Evolutionary conservation across 768 basidiomycete genomes (phyloP), one percentile per base, ranked within the genome.

Genomic region (Lactarius sanguifluus): DNA sequence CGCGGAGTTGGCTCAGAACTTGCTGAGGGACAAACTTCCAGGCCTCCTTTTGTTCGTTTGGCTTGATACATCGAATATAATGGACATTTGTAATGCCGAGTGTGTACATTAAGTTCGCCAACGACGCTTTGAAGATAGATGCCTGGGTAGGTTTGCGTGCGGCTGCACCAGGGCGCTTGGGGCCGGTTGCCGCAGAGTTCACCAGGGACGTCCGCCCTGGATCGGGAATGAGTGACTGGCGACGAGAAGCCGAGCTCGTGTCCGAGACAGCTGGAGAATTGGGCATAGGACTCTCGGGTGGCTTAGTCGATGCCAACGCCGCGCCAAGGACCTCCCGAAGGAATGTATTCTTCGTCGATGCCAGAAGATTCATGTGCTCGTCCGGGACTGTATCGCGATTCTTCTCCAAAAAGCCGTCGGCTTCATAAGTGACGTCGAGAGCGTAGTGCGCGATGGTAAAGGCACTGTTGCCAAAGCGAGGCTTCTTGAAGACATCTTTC

Each of bases 401-500:
- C 81, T 99, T 99, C 79, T 99, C 97, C 75, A 99, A 81, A 79
- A 99, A 99, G 23, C 97, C 96, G 70, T 98, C 97, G 7, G 91
- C 93, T 74, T 98, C 97, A 77, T 99, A 99, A 2, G 96, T 98
- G 63, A 99, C 97, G 75, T 99, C 97, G 73, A 94, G 81, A 5
- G 97, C 97, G 76, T 99, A 99, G 75, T 99, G 97, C 10, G 96
- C 92, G 71, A 99, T 94, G 1, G 96, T 98, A 78, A 99, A 99
- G 0, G 96, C 90, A 43, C 94, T 90, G 74, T 94, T 96, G 56
- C 96, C 96, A 76, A 99, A 99, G n/a, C 97, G 86, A 40, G 97
- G 96, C 78, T 98, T 99, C 80, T 98, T 98, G 86, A 90, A 99
- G 7, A 98, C 87, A 18, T 82, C 82, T 74, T 91, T 92, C 79